Conservation (phyloP, 164 flowering plant genomes). For the Vitis vinifera region DNA sequence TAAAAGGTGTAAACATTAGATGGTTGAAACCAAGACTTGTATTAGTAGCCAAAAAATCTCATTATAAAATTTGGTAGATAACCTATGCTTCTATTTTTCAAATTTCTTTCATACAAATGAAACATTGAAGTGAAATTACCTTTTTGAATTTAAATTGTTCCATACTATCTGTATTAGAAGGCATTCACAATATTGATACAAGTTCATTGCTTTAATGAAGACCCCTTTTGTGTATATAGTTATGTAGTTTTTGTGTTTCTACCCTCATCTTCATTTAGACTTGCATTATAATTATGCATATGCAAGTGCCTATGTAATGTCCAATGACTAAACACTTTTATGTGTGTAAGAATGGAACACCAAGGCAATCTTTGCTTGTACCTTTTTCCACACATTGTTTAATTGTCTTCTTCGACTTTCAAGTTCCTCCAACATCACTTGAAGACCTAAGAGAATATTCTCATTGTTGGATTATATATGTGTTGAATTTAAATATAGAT, state of each 20-base stretch:
- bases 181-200: too few relatives aligned
- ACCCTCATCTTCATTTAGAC: neutral
- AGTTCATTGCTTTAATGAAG: too few relatives aligned
- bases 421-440: conserved; percentile 80
- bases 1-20: too few relatives aligned
- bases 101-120: neutral
- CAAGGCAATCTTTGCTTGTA: conserved; percentile 92
- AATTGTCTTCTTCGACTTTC: conserved; percentile 52
- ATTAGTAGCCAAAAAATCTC: too few relatives aligned
- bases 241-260: neutral
- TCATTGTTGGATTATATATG: conserved; percentile 91
- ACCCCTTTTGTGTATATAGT: too few relatives aligned
- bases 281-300: neutral
- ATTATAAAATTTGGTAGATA: too few relatives aligned
- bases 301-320: neutral
- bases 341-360: conserved; percentile 86
- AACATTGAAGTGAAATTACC: too few relatives aligned
- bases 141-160: neutral
- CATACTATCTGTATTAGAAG: neutral
- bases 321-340: neutral
- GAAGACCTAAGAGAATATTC: conserved; percentile 92
- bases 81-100: too few relatives aligned
- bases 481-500: conserved; percentile 88
- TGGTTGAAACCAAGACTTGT: too few relatives aligned
- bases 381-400: conserved; percentile 89